Conservation (phyloP, 768 basidiomycete species). For the Lentinus tigrinus region DNA sequence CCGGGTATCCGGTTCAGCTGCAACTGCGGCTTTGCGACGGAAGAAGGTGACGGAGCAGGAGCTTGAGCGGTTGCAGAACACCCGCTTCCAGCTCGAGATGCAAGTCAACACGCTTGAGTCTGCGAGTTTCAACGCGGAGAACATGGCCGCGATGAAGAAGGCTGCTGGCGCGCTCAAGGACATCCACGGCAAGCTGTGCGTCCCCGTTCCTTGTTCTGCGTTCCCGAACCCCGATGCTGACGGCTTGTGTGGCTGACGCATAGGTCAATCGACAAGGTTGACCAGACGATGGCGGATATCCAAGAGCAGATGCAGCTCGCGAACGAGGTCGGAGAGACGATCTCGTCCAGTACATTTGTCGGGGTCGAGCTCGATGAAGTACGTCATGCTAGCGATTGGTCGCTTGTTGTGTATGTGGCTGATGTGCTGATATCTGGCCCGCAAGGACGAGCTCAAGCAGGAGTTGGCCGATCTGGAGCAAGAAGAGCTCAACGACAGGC, state of each 20-base stretch:
- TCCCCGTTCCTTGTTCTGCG: slow-evolving; percentile 19
- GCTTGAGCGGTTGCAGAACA: slow-evolving; percentile 80
- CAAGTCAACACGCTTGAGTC: slow-evolving; percentile 97
- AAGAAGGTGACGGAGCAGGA: slow-evolving; percentile 91
- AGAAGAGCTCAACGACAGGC: slow-evolving; percentile 79
- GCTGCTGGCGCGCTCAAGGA: slow-evolving; percentile 84
- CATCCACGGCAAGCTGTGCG: slow-evolving; percentile 89
- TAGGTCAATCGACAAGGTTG: slow-evolving; percentile 87
- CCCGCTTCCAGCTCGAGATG: slow-evolving; percentile 88
- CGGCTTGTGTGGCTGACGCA: neutral
- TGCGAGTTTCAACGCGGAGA: slow-evolving; percentile 97
- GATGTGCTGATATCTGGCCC: neutral
- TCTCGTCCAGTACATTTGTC: slow-evolving; percentile 66
- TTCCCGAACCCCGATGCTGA: neutral
- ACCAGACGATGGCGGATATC: slow-evolving; percentile 82
- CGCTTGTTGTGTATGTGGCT: neutral
- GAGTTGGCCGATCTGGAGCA: slow-evolving; percentile 89
- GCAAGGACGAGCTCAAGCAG: slow-evolving; percentile 70
- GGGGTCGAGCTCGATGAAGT: slow-evolving; percentile 74
- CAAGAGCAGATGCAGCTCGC: slow-evolving; percentile 90
- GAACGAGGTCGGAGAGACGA: slow-evolving; percentile 87
- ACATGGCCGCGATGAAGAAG: slow-evolving; percentile 96
- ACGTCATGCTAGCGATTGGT: slow-evolving; percentile 17
- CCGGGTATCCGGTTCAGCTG: slow-evolving; percentile 48
- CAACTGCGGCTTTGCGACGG: slow-evolving; percentile 85